Evolutionary conservation across 1,139 yeast species (phyloP).

Genomic region (Scheffersomyces lignicola): DNA sequence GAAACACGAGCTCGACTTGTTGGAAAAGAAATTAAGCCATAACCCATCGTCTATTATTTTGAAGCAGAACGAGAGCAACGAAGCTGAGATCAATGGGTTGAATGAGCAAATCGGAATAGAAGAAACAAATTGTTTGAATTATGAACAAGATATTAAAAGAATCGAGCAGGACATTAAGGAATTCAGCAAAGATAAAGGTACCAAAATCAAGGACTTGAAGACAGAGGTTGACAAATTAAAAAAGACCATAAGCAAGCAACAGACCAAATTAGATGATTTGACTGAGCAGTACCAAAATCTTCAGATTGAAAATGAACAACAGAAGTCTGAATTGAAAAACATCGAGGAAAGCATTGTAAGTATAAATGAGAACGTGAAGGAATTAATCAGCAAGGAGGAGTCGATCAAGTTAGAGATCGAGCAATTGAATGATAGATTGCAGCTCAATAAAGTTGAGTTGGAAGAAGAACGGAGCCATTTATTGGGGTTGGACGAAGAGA

Average conservation of each 20-base stretch:
- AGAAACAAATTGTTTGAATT: conserved; percentile 22
- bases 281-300: conserved; percentile 61
- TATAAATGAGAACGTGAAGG: conserved; percentile 33
- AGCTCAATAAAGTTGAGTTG: conserved; percentile 40
- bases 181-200: conserved; percentile 75
- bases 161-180: conserved; percentile 83
- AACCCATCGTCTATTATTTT: conserved; percentile 61
- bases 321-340: conserved; percentile 53
- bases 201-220: conserved; percentile 71
- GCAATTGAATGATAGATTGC: conserved; percentile 29
- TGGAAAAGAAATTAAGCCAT: conserved; percentile 58
- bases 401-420: conserved; percentile 26
- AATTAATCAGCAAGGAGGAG: conserved; percentile 35
- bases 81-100: conserved; percentile 50
- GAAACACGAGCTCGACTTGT: conserved; percentile 64
- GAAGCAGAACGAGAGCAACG: conserved; percentile 49
- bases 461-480: conserved; percentile 65
- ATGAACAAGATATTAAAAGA: conserved; percentile 44
- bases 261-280: conserved; percentile 41
- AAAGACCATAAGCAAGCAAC: conserved; percentile 37
- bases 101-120: conserved; percentile 37
- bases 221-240: conserved; percentile 49
- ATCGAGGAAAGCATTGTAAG: conserved; percentile 43
- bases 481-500: conserved; percentile 75
- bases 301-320: conserved; percentile 73